Evolutionary conservation across 169 alveolate species (phyloP), one percentile per base, ranked within the genome.

Genomic region (Eimeria falciformis): DNA sequence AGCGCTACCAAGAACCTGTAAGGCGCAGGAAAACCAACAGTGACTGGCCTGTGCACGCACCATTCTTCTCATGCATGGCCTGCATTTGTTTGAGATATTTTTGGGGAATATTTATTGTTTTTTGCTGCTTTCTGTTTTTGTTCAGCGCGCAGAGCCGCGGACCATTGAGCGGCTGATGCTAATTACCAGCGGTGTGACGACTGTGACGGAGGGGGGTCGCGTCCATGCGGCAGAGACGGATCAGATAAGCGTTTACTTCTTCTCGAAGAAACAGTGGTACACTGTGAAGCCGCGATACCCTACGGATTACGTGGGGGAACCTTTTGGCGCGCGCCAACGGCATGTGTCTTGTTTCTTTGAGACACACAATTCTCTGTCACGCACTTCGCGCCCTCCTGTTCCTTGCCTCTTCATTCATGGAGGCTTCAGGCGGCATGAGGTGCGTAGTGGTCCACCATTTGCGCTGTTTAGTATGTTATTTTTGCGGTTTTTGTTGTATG

Each of bases 1-100:
- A 96, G 78, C 95, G 98, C 88, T 96, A 95, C 92, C 96, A 96
- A 73, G 98, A 96, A 66, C 93, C 90, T 40, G 95, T 84, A 68
- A 66, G 91, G 1, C 0, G 40, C 40, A n/a, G n/a, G n/a, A 17
- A 23, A 12, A 40, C 62, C 73, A 65, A 21, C 85, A 90, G 66
- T 37, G 43, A 17, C 23, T 89, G 66, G n/a, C 46, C 14, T 40
- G 62, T 25, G n/a, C 29, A 7, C 46, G 27, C 3, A 0, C 84
- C 40, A n/a, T 50, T 50, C 14, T 40, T 46, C 46, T 46, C 25
- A 46, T 3, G 1, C 4, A 47, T n/a, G 50, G 68, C 27, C 29
- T 47, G 45, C 25, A 25, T 27, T 46, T 37, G 18, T 37, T 46
- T 62, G 37, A 37, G 6, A 14, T 29, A 4, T 40, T n/a, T 2